These are phyloP conservation scores for Phycomyces nitens DNA, from an alignment of 192 early-diverging fungal species.

Conservation along the genomic window DNA sequence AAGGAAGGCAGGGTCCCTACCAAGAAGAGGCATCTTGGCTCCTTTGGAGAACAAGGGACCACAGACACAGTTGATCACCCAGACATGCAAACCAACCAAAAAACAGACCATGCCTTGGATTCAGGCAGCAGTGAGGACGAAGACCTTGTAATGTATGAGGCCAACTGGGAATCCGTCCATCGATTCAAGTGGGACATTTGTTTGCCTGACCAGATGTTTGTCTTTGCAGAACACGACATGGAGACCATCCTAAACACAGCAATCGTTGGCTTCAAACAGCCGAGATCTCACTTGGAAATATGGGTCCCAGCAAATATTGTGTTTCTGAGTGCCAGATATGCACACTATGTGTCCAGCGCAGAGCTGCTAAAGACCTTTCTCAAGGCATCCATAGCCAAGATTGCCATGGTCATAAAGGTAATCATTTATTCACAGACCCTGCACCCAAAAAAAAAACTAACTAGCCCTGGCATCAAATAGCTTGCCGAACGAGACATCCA, in stretches of 20 bases:
- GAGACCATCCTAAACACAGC: constrained; percentile 69
- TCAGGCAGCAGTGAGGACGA: background rate
- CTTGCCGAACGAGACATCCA: constrained; percentile 50
- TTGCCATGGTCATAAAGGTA: constrained; percentile 57
- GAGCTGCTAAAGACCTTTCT: constrained; percentile 75
- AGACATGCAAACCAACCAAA: background rate
- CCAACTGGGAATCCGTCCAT: constrained; percentile 47
- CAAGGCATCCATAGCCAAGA: constrained; percentile 49
- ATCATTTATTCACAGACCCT: no score
- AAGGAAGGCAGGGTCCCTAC: background rate
- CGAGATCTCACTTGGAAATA: constrained; percentile 57
- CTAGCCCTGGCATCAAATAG: constrained; percentile 26
- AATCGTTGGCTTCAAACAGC: constrained; percentile 60
- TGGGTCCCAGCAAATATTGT: constrained; percentile 82
- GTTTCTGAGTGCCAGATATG: constrained; percentile 86
- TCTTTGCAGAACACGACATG: constrained; percentile 76
- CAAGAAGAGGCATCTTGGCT: background rate
- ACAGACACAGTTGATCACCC: background rate
- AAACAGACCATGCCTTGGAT: no score
- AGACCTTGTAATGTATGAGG: constrained; percentile 9
- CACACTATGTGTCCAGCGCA: constrained; percentile 69
- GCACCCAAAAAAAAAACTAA: background rate
- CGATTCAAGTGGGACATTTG: constrained; percentile 67
- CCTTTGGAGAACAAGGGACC: background rate
- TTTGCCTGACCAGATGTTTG: constrained; percentile 92